Evolutionary conservation across 768 basidiomycete species (phyloP), one percentile per base, ranked within the genome.

Genomic region (Mycena filopes): DNA sequence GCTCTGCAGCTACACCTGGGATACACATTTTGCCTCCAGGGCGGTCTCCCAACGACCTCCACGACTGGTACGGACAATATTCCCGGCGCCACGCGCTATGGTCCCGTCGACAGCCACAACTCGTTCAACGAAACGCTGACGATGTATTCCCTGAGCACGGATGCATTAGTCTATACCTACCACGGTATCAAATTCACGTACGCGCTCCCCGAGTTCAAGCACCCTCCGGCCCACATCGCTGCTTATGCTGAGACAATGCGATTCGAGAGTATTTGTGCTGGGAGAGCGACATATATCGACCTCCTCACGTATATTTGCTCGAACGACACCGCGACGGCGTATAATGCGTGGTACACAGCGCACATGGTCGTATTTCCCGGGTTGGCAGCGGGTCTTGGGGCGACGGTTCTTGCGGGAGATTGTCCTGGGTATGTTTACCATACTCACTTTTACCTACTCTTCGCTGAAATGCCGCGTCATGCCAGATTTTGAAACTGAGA

Each of bases 181-280:
- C 13, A 28, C 25, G 46, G 46, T 28, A 18, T 15, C 7, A 18
- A 49, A n/a, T 23, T 54, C 8, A 54, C 40, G 2, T 54, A 49
- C 29, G 18, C 48, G 29, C 48, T 23, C 28, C 48, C 48, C 7
- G 33, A 12, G 33, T 33, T 33, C 33, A 18, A 31, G 12, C 28
- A 49, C 16, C 6, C 13, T 20, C 16, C 48, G 13, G 6, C 20
- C 7, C 48, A 31, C 18, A 18, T 49, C 28, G 28, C 28, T 28
- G 48, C 28, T 28, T 49, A 49, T 28, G 48, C 48, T 4, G 48
- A 49, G 48, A 33, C 48, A 18, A 49, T 49, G 48, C 48, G 48
- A 6, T 20, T 49, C 18, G 29, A 46, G 45, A 23, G 45, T 23
- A 46, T 46, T 23, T 46, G 29, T 20, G 33, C 33, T 33, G 33